These are phyloP conservation scores for Phytophthora pluvialis DNA, from an alignment of 352 stramenopile species.

Conservation along the genomic window DNA sequence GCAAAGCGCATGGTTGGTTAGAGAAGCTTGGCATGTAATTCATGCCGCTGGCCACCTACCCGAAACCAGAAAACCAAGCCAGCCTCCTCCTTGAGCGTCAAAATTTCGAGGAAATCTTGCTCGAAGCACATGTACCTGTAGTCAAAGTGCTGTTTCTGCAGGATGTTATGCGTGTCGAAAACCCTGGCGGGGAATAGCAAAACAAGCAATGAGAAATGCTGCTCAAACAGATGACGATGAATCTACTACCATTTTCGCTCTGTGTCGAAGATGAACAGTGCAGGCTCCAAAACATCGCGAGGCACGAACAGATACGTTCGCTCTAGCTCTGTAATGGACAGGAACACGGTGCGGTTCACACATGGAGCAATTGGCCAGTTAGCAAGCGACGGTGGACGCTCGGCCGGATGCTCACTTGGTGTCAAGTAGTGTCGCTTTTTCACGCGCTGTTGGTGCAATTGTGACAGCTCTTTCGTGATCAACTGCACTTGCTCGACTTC, in stretches of 20 bases:
- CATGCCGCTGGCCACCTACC: constrained; percentile 42
- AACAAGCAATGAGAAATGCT: background rate
- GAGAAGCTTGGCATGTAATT: too few species aligned
- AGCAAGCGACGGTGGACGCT: constrained; percentile 54
- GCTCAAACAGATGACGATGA: background rate
- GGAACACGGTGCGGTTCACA: constrained; percentile 67
- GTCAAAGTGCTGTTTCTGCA: constrained; percentile 77
- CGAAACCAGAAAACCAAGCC: constrained; percentile 80
- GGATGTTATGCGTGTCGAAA: constrained; percentile 68
- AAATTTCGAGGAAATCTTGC: constrained; percentile 75
- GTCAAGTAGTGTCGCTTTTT: constrained; percentile 26
- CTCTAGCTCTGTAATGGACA: constrained; percentile 74
- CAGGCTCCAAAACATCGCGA: constrained; percentile 67
- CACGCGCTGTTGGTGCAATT: constrained; percentile 35
- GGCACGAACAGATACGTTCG: constrained; percentile 66
- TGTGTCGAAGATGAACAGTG: constrained; percentile 70
- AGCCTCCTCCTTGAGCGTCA: constrained; percentile 77
- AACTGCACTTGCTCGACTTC: constrained; percentile 47
- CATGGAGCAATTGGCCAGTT: constrained; percentile 62
- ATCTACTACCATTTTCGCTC: constrained; percentile 66
- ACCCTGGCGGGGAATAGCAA: constrained; percentile 40
- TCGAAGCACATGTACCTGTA: constrained; percentile 82
- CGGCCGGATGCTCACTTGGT: constrained; percentile 17
- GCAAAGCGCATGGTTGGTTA: constrained; percentile 41
- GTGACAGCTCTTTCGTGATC: constrained; percentile 64